Evolutionary conservation across 192 early-diverging fungal species (phyloP).

Genomic region (Lunasporangiospora selenospora): DNA sequence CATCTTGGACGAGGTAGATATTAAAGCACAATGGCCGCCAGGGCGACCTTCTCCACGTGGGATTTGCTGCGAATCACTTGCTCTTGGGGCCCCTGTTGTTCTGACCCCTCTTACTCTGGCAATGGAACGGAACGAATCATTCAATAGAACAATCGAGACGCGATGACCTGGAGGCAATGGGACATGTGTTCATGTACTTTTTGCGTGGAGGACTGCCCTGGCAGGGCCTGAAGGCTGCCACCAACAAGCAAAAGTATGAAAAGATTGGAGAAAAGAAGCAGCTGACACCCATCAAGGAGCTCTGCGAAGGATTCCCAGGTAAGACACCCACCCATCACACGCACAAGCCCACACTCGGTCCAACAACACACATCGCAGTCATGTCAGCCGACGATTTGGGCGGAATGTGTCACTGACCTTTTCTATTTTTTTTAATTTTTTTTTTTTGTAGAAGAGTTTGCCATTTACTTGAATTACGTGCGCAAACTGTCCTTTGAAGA

Average conservation of each 20-base stretch:
- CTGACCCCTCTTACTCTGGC: too few relatives aligned
- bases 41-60: too few relatives aligned
- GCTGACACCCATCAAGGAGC: constrained; percentile 82
- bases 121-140: too few relatives aligned
- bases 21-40: too few relatives aligned
- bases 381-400: too few relatives aligned
- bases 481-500: constrained; percentile 95
- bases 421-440: background rate
- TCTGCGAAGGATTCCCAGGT: constrained; percentile 90
- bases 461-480: constrained; percentile 86
- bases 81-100: too few relatives aligned
- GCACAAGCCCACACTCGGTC: too few relatives aligned
- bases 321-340: constrained; percentile 2
- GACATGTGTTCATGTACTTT: constrained; percentile 99
- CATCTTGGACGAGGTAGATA: constrained; percentile 87
- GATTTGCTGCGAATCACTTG: too few relatives aligned
- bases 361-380: too few relatives aligned
- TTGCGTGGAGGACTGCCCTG: constrained; percentile 92
- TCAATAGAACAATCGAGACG: constrained; percentile 92
- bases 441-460: constrained; percentile 80
- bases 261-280: constrained; percentile 99
- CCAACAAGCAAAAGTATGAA: constrained; percentile 99
- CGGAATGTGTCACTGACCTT: background rate
- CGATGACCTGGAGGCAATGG: constrained; percentile 96
- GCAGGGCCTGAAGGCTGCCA: constrained; percentile 97